phyloP scores from a whole-genome alignment of 805 yeast genomes.

The Candida easanensis region DNA sequence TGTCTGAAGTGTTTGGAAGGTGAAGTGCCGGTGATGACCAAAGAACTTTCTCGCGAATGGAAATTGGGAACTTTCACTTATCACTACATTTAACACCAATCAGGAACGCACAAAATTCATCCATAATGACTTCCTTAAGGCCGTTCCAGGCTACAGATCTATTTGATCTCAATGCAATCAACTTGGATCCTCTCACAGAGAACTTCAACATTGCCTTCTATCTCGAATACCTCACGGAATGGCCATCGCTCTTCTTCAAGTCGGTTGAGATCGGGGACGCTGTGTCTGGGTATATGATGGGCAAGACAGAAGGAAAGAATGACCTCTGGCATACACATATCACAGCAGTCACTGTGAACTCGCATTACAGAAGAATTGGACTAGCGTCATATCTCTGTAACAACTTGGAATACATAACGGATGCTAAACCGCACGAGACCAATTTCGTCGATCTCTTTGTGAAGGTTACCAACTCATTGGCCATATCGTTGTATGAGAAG shows the following conservation, averaged over 20 bases:
- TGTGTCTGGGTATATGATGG: slow-evolving; percentile 80
- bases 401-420: slow-evolving; percentile 70
- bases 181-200: slow-evolving; percentile 87
- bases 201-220: slow-evolving; percentile 85
- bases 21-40: too few species aligned
- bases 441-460: slow-evolving; percentile 91
- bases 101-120: too few species aligned
- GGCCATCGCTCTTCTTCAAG: slow-evolving; percentile 91
- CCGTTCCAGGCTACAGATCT: slow-evolving; percentile 90
- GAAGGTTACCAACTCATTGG: slow-evolving; percentile 77
- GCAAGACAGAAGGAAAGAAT: slow-evolving; percentile 87
- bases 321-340: slow-evolving; percentile 96
- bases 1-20: neutral
- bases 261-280: slow-evolving; percentile 45
- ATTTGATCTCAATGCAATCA: slow-evolving; percentile 67
- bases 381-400: slow-evolving; percentile 78
- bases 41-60: neutral
- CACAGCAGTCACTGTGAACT: slow-evolving; percentile 89
- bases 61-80: too few species aligned
- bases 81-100: too few species aligned
- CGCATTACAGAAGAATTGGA: slow-evolving; percentile 79
- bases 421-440: slow-evolving; percentile 73
- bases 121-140: slow-evolving; percentile 76
- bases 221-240: slow-evolving; percentile 71
- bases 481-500: slow-evolving; percentile 78